phyloP scores from a whole-genome alignment of 2,329 filamentous ascomycete genomes.

The Pseudocercospora crystallina region DNA sequence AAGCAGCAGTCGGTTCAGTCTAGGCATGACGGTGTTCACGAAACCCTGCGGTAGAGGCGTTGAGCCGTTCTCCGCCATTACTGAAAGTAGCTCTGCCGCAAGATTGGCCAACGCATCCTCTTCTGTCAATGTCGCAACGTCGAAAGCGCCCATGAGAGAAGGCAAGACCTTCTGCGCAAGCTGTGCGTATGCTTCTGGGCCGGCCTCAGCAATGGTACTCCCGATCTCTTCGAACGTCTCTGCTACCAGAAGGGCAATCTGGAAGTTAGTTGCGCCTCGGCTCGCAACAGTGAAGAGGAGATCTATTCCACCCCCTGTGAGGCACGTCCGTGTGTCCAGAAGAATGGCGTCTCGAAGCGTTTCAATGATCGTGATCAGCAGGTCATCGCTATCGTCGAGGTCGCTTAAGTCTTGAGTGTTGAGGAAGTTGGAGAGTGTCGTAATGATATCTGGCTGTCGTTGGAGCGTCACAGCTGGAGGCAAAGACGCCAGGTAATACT shows the following conservation, averaged over 20 bases:
- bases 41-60: constrained; percentile 86
- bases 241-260: constrained; percentile 80
- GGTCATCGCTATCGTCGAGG: constrained; percentile 83
- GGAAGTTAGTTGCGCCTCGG: constrained; percentile 85
- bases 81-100: constrained; percentile 78
- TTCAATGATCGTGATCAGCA: constrained; percentile 86
- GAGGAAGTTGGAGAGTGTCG: constrained; percentile 69
- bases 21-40: constrained; percentile 80
- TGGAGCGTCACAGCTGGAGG: constrained; percentile 51
- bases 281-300: constrained; percentile 86
- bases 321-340: constrained; percentile 71
- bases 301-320: constrained; percentile 74
- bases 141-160: constrained; percentile 82
- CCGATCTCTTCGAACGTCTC: constrained; percentile 92
- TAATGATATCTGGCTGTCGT: constrained; percentile 62
- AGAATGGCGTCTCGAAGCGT: constrained; percentile 79
- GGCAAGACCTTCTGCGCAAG: constrained; percentile 86
- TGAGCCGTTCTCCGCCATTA: constrained; percentile 77
- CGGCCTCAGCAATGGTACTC: constrained; percentile 62
- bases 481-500: constrained; percentile 62
- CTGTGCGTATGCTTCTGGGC: constrained; percentile 68
- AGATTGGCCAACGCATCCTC: constrained; percentile 83
- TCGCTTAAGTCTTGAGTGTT: constrained; percentile 77
- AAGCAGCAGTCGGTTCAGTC: constrained; percentile 78
- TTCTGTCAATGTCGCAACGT: constrained; percentile 80